Base-by-base conservation (phyloP, 2,329 filamentous ascomycete genomes). In the Colletotrichum agaves region DNA sequence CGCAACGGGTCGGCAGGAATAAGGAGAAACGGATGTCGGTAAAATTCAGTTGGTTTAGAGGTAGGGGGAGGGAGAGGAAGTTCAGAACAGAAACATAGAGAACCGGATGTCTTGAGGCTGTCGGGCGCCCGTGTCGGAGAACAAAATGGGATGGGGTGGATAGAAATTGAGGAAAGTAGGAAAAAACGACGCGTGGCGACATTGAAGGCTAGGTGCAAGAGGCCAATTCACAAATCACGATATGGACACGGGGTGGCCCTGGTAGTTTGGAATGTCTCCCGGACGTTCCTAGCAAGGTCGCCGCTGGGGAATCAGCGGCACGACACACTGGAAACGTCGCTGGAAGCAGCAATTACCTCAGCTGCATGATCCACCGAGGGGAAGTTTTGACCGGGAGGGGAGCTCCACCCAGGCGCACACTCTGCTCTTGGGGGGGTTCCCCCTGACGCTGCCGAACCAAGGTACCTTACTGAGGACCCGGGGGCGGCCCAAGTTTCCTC, bases 101-200 rank as follows among this genome's bases (percentile, higher is more conserved):
- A 49, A 59, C 17, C 27, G 13, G 27, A 35, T 12, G 19, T 33
- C 17, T 35, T 31, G 21, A 47, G 37, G 39, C 39, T 53, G 10
- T 49, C 23, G 53, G 53, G 61, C 61, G 61, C 64, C 53, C 47
- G 53, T 31, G 61, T 59, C 47, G 47, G 47, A 67, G 37, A 58
- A 44, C 60, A 35, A 27, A 19, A 35, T 3, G 13, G 17, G 39
- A 19, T 6, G 50, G 13, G 44, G 37, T 17, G 11, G 13, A 47
- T 8, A 5, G 11, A 5, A 12, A 44, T 21, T 23, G 47, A 35
- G 12, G 35, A 17, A 43, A 41, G 53, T 52, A 67, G 44, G 63
- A 69, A 49, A 67, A 50, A 67, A 58, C 3, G 63, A 69, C 62
- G 66, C 62, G 63, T 69, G 66, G 62, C 63, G 56, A 67, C 21